phyloP scores from a whole-genome alignment of 176 grass and related monocot genomes.

The Neostapfia colusana region DNA sequence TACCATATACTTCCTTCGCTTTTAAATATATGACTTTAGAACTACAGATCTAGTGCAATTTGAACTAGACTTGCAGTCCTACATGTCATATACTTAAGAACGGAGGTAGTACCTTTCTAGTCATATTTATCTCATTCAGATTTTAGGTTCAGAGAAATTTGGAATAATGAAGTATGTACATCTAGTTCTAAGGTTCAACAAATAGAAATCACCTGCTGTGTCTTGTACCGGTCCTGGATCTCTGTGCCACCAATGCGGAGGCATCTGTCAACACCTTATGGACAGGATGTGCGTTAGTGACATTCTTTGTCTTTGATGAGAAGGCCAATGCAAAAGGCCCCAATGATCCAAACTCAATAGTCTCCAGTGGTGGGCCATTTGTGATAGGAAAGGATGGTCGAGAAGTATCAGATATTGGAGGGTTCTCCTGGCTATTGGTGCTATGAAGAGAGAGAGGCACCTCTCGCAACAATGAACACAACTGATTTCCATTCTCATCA shows the following conservation, averaged over 20 bases:
- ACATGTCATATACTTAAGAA: not conserved
- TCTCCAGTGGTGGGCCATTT: conserved; percentile 17
- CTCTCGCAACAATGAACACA: not conserved
- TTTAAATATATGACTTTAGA: not conserved
- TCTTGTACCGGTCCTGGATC: not conserved
- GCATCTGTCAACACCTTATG: conserved; percentile 7
- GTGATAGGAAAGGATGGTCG: not conserved
- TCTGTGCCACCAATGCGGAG: conserved; percentile 19
- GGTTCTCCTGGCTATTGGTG: not conserved
- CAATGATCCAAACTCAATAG: conserved; percentile 61
- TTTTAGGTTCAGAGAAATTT: not conserved
- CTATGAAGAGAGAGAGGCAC: not conserved
- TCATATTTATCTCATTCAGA: conserved; percentile 8
- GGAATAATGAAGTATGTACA: not conserved
- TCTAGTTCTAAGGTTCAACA: not conserved
- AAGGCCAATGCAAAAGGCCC: conserved; percentile 52
- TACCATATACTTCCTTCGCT: not conserved
- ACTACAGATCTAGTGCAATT: not conserved
- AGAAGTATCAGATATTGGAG: conserved; percentile 16
- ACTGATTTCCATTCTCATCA: not conserved
- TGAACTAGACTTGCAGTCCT: not conserved
- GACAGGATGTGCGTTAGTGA: not conserved
- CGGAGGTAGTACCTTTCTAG: not conserved
- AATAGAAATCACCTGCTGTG: conserved; percentile 49
- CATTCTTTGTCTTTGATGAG: conserved; percentile 35